Conservation (phyloP, 2,329 filamentous ascomycete species). For the Alternaria burnsii region DNA sequence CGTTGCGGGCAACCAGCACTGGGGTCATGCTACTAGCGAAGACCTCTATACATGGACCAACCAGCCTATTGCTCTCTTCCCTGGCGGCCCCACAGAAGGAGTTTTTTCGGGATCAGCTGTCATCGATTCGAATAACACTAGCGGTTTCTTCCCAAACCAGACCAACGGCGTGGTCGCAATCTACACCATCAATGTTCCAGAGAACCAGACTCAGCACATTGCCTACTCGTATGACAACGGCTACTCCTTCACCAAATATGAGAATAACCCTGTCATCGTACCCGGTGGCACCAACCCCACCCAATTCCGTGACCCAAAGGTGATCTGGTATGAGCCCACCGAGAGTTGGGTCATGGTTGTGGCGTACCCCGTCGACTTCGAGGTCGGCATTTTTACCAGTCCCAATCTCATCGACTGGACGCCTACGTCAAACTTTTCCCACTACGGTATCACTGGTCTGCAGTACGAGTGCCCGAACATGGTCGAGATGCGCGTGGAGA, state of each 20-base stretch:
- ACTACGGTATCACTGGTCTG: conserved; percentile 60
- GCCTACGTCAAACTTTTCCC: conserved; percentile 65
- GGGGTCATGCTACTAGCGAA: conserved; percentile 70
- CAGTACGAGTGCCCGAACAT: conserved; percentile 73
- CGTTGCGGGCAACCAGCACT: conserved; percentile 68
- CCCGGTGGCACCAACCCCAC: conserved; percentile 54
- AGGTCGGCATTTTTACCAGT: conserved; percentile 69
- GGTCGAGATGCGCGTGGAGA: conserved; percentile 61
- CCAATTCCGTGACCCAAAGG: conserved; percentile 73
- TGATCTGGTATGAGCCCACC: conserved; percentile 62
- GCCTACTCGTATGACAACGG: conserved; percentile 70
- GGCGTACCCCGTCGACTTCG: conserved; percentile 64
- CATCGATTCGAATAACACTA: conserved; percentile 70
- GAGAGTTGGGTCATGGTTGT: conserved; percentile 67
- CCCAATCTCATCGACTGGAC: conserved; percentile 67
- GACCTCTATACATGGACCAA: conserved; percentile 73
- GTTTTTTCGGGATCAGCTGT: conserved; percentile 66
- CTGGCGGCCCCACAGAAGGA: conserved; percentile 62
- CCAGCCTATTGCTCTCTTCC: conserved; percentile 69
- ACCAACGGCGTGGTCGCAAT: conserved; percentile 70
- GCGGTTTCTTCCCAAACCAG: conserved; percentile 69
- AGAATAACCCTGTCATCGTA: conserved; percentile 67
- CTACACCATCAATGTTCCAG: conserved; percentile 59
- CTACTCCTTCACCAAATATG: conserved; percentile 68
- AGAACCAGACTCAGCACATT: conserved; percentile 65